Percentiles rank a stretch among this genome's conserved stretches.
These are phyloP conservation scores for Prunus mongolica DNA, from an alignment of 306 rosid species.

Conservation along the genomic window DNA sequence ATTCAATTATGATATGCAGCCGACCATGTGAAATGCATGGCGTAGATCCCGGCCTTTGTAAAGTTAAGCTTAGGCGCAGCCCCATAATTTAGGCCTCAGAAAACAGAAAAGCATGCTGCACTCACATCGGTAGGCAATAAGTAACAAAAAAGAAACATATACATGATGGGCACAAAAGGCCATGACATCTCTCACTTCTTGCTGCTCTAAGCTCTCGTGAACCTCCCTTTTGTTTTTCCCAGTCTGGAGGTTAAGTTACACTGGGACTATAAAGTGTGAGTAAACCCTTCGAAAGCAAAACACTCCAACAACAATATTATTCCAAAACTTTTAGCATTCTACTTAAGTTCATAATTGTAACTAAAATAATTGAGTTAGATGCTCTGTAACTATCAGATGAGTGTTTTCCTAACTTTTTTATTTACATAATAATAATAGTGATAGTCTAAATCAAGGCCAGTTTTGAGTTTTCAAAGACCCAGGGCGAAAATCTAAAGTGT, in stretches of 20 bases:
- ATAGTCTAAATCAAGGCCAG: too few relatives aligned
- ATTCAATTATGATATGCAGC: not conserved
- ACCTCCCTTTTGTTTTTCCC: not conserved
- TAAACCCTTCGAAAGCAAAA: not conserved
- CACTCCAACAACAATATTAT: not conserved
- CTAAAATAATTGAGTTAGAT: too few relatives aligned
- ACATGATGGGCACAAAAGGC: not conserved
- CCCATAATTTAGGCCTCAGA: not conserved
- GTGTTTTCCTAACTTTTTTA: too few relatives aligned
- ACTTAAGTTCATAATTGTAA: too few relatives aligned
- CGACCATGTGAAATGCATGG: constrained; percentile 9
- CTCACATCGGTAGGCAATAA: too few relatives aligned
- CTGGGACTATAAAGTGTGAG: not conserved
- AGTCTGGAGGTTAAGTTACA: not conserved
- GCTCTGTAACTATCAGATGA: too few relatives aligned
- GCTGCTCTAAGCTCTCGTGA: not conserved
- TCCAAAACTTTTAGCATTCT: not conserved
- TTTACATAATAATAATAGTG: too few relatives aligned
- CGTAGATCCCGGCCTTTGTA: constrained; percentile 6
- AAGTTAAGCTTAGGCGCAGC: constrained; percentile 9
- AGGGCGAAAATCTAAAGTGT: too few relatives aligned
- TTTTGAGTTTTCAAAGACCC: too few relatives aligned
- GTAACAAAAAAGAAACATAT: not conserved
- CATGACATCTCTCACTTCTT: not conserved
- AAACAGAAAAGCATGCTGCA: not conserved